Evolutionary conservation across 805 yeast genomes (phyloP).

Genomic region (Saccharomycopsis sp.): DNA sequence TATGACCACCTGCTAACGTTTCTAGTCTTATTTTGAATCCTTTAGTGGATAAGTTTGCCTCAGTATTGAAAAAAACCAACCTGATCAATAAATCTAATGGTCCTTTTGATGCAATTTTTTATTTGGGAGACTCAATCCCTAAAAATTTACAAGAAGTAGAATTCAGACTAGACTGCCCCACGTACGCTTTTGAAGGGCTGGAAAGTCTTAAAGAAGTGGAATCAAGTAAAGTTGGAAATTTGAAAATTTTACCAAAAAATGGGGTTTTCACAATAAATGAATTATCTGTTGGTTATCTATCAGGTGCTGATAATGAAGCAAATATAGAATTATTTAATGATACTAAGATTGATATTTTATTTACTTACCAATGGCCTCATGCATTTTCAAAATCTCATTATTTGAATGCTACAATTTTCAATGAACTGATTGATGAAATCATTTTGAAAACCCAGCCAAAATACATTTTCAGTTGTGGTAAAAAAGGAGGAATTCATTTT

Average conservation of each 20-base stretch:
- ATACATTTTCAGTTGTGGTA: constrained; percentile 56
- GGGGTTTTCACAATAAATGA: too few relatives aligned
- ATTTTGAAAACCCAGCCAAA: constrained; percentile 41
- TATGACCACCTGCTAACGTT: too few relatives aligned
- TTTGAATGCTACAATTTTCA: constrained; percentile 33
- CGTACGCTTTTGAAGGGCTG: not conserved
- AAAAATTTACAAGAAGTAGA: not conserved
- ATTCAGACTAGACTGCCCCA: not conserved
- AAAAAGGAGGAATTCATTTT: constrained; percentile 34
- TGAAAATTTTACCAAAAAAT: too few relatives aligned
- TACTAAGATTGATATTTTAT: constrained; percentile 51
- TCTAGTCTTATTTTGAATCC: constrained; percentile 9
- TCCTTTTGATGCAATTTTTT: constrained; percentile 9
- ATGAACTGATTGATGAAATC: constrained; percentile 35
- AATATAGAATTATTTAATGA: too few relatives aligned
- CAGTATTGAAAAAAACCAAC: constrained; percentile 12
- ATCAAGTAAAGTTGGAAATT: too few relatives aligned
- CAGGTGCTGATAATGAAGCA: too few relatives aligned
- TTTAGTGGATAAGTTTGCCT: constrained; percentile 4
- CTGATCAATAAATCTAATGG: constrained; percentile 7
- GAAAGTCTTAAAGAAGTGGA: too few relatives aligned
- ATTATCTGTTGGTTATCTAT: too few relatives aligned
- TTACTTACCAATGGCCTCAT: constrained; percentile 54
- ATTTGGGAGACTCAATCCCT: constrained; percentile 5
- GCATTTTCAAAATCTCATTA: constrained; percentile 34